phyloP scores from a whole-genome alignment of 495 filamentous ascomycete species.

The Penicillium lagena region DNA sequence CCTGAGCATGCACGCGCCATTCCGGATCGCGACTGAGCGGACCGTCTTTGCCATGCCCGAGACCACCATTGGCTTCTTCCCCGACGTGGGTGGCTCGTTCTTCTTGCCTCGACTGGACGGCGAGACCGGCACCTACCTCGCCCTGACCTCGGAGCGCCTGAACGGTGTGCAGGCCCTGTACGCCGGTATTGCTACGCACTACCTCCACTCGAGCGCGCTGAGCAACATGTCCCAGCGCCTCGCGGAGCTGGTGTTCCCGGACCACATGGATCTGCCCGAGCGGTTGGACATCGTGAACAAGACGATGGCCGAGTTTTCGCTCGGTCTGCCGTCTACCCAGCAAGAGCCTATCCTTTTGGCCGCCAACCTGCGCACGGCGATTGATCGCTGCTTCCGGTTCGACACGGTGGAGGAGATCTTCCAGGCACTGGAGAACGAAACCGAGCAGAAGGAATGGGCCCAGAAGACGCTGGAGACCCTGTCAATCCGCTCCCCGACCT shows the following conservation, averaged over 20 bases:
- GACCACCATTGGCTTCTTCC: conserved; percentile 96
- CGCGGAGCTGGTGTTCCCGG: conserved; percentile 80
- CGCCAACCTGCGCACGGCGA: conserved; percentile 62
- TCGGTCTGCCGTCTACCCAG: conserved; percentile 62
- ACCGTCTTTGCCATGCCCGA: conserved; percentile 98
- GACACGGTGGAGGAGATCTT: conserved; percentile 65
- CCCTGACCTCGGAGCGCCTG: conserved; percentile 75
- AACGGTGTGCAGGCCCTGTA: conserved; percentile 76
- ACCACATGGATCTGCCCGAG: conserved; percentile 52
- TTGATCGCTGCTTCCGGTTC: conserved; percentile 76
- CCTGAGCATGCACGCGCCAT: conserved; percentile 87
- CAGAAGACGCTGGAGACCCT: conserved; percentile 64
- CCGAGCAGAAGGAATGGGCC: conserved; percentile 61
- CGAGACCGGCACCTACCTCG: conserved; percentile 79
- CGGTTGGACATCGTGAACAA: conserved; percentile 67
- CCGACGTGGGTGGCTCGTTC: conserved; percentile 92
- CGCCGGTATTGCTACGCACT: conserved; percentile 86
- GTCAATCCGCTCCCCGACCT: conserved; percentile 69
- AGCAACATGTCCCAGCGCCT: conserved; percentile 75
- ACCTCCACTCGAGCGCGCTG: conserved; percentile 81
- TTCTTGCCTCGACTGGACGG: conserved; percentile 89
- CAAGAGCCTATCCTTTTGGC: conserved; percentile 57
- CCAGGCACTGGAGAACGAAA: conserved; percentile 54
- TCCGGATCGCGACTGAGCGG: conserved; percentile 92
- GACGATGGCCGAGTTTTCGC: conserved; percentile 87